These are phyloP conservation scores for Termitomyces sp. DNA, from an alignment of 768 basidiomycete genomes.

Conservation along the genomic window DNA sequence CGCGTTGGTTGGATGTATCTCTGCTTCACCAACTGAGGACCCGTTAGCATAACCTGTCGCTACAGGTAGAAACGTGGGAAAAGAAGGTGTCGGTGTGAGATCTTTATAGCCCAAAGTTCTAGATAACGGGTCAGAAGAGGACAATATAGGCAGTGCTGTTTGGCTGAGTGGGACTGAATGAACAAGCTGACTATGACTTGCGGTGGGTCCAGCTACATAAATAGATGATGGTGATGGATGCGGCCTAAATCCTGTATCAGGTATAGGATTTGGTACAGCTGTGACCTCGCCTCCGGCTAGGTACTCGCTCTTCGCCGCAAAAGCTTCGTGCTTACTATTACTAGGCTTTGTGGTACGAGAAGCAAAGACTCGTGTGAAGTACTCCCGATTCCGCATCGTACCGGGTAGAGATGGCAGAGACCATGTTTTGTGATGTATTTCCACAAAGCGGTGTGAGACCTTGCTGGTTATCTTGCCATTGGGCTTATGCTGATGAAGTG, in stretches of 20 bases:
- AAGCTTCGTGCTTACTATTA: conserved; percentile 11
- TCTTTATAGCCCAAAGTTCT: conserved; percentile 13
- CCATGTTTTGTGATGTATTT: conserved; percentile 10
- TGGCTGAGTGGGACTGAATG: conserved; percentile 10
- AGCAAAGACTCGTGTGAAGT: neutral
- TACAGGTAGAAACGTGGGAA: conserved; percentile 8
- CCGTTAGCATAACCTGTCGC: conserved; percentile 10
- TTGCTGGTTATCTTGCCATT: conserved; percentile 1
- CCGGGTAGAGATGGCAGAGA: neutral
- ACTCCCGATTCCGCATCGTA: neutral
- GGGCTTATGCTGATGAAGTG: neutral
- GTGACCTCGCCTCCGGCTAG: conserved; percentile 24
- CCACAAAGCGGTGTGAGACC: conserved; percentile 12
- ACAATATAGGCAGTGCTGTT: conserved; percentile 11
- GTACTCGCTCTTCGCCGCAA: conserved; percentile 16
- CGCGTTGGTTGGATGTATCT: neutral
- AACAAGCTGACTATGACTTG: conserved; percentile 16
- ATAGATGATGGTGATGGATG: conserved; percentile 12
- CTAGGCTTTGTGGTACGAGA: conserved; percentile 3
- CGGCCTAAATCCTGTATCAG: conserved; percentile 32
- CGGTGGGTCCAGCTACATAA: conserved; percentile 24
- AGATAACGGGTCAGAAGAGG: conserved; percentile 21
- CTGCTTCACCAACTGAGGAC: neutral
- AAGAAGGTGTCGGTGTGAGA: conserved; percentile 8
- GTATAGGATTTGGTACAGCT: conserved; percentile 44